These are phyloP conservation scores for Thalassiosira mediterranea DNA, from an alignment of 352 stramenopile genomes.

Conservation along the genomic window DNA sequence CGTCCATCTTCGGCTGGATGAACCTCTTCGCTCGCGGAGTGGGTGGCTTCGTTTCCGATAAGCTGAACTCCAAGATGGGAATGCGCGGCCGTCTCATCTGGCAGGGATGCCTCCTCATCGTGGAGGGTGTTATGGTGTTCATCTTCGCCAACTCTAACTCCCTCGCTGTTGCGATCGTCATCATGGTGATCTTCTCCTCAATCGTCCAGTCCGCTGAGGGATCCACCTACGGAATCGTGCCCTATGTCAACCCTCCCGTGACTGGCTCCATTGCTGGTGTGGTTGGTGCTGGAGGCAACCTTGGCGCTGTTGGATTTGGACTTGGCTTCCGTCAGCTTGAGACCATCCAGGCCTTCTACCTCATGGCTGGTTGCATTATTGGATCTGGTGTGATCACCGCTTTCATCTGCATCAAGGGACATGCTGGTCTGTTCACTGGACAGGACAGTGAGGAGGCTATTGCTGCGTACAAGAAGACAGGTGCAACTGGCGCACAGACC, in stretches of 20 bases:
- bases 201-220: conserved; percentile 89
- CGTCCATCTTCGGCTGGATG: conserved; percentile 93
- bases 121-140: conserved; percentile 88
- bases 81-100: conserved; percentile 89
- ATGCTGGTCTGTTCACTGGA: conserved; percentile 74
- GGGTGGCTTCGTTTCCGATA: conserved; percentile 88
- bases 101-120: conserved; percentile 86
- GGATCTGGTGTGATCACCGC: conserved; percentile 43
- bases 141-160: conserved; percentile 79
- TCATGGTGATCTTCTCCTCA: conserved; percentile 92
- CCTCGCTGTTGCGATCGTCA: conserved; percentile 85
- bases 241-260: conserved; percentile 80
- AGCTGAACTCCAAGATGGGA: conserved; percentile 86
- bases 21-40: conserved; percentile 91
- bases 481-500: conserved; percentile 10
- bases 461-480: conserved; percentile 49
- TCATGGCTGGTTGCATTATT: conserved; percentile 74
- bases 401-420: conserved; percentile 73
- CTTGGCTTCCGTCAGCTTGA: conserved; percentile 66
- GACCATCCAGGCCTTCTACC: conserved; percentile 62
- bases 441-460: conserved; percentile 57
- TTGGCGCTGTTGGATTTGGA: conserved; percentile 82
- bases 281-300: conserved; percentile 86
- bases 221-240: conserved; percentile 85
- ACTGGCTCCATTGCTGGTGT: conserved; percentile 85